These are phyloP conservation scores for Vitis labrusca DNA, from an alignment of 164 flowering plant species.

Conservation along the genomic window DNA sequence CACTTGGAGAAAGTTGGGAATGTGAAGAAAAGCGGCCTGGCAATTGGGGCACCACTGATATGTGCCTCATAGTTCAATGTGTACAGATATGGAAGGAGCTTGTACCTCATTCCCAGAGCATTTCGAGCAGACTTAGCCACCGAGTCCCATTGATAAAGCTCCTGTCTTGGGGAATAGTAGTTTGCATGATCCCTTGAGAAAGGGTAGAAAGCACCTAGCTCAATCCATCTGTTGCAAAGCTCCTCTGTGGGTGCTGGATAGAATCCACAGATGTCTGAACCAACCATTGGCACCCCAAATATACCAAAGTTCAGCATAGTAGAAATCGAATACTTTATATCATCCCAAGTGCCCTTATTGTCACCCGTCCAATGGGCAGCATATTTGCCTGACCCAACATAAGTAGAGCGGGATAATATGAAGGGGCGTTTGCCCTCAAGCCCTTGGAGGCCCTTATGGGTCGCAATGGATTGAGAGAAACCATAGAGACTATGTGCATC, in stretches of 20 bases:
- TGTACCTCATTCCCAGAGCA: conserved; percentile 78
- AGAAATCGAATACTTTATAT: conserved; percentile 66
- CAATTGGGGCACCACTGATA: conserved; percentile 70
- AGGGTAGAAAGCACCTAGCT: conserved; percentile 90
- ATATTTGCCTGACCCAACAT: conserved; percentile 84
- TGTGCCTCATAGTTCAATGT: conserved; percentile 82
- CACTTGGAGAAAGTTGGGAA: conserved; percentile 50
- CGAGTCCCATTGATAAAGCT: conserved; percentile 79
- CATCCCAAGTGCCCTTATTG: conserved; percentile 75
- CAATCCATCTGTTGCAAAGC: conserved; percentile 90
- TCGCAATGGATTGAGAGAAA: conserved; percentile 75
- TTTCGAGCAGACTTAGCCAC: conserved; percentile 79
- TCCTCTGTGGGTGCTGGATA: conserved; percentile 78
- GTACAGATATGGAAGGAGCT: conserved; percentile 78
- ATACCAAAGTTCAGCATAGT: conserved; percentile 82
- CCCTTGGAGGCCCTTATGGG: conserved; percentile 70
- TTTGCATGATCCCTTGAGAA: conserved; percentile 88
- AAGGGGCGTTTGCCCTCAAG: conserved; percentile 81
- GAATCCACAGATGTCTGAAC: conserved; percentile 91
- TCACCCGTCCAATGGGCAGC: conserved; percentile 98
- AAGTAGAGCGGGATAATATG: conserved; percentile 79
- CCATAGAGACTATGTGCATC: conserved; percentile 95
- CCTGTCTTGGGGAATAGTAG: conserved; percentile 67
- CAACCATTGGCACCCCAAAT: conserved; percentile 92
- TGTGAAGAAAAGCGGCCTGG: conserved; percentile 83